A percentile compares a stretch with the other conserved stretches of the same genome.
Evolutionary conservation across 441 rosid genomes (phyloP).

Genomic region (Isatis lusitanica): DNA sequence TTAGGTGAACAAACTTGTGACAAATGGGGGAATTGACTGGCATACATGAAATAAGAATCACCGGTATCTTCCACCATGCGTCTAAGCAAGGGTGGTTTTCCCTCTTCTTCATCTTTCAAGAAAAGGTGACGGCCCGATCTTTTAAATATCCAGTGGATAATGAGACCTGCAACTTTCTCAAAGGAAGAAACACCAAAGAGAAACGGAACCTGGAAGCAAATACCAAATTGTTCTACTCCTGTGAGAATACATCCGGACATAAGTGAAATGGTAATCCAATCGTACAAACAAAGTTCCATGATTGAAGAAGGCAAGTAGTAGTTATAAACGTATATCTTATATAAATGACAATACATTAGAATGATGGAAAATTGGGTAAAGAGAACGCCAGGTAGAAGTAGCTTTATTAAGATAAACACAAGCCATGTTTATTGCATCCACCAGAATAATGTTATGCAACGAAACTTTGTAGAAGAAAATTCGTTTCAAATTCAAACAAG

Average conservation of each 20-base stretch:
- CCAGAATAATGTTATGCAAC: not conserved
- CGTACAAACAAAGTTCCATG: not conserved
- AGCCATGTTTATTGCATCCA: not conserved
- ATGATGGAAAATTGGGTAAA: not conserved
- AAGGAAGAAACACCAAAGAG: slow-evolving; percentile 90
- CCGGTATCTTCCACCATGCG: slow-evolving; percentile 72
- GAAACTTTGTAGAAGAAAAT: not conserved
- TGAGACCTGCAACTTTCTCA: slow-evolving; percentile 78
- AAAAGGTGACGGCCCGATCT: slow-evolving; percentile 96
- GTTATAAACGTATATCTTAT: not conserved
- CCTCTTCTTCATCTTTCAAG: slow-evolving; percentile 81
- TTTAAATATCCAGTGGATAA: slow-evolving; percentile 92
- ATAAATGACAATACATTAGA: not conserved
- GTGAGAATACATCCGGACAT: not conserved
- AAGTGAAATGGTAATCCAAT: not conserved
- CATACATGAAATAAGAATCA: slow-evolving; percentile 76
- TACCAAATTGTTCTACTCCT: not conserved
- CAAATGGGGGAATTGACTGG: slow-evolving; percentile 2
- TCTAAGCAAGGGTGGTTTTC: slow-evolving; percentile 78
- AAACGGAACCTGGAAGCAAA: slow-evolving; percentile 80
- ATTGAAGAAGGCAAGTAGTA: not conserved
- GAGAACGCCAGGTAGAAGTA: not conserved
- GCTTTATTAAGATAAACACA: not conserved
- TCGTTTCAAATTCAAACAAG: not conserved
- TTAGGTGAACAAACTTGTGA: slow-evolving; percentile 12